Evolutionary conservation across 179 eudicot species (phyloP).

Genomic region (Beta corolliflora): DNA sequence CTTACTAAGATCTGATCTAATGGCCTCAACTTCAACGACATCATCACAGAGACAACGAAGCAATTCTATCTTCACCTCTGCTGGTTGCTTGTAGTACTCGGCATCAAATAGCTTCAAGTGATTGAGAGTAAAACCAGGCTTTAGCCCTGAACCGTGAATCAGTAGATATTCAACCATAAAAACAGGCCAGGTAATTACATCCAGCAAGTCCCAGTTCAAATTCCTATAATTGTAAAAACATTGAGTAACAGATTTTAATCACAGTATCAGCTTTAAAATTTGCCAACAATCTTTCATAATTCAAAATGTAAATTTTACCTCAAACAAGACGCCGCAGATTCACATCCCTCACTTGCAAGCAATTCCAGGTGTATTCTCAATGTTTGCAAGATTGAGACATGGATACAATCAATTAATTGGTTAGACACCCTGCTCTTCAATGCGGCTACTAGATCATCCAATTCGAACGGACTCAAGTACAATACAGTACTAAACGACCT

Average conservation of each 20-base stretch:
- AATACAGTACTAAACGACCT: conserved; percentile 83
- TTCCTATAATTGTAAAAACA: conserved; percentile 50
- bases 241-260: conserved; percentile 18
- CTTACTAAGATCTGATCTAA: conserved; percentile 73
- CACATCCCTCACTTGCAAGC: conserved; percentile 64
- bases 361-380: conserved; percentile 73
- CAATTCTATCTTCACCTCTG: conserved; percentile 63
- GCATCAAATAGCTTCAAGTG: conserved; percentile 59
- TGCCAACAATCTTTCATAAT: conserved; percentile 8
- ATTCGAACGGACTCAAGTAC: conserved; percentile 83
- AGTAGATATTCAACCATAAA: conserved; percentile 81
- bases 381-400: conserved; percentile 73
- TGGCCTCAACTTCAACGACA: conserved; percentile 68
- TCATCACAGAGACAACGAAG: conserved; percentile 93
- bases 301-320: conserved; percentile 54
- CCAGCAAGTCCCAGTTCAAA: conserved; percentile 94
- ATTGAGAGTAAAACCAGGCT: conserved; percentile 53
- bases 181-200: conserved; percentile 89
- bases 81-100: conserved; percentile 72
- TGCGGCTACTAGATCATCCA: conserved; percentile 83
- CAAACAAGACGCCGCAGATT: conserved; percentile 73
- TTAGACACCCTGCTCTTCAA: conserved; percentile 59
- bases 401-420: conserved; percentile 71
- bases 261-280: conserved; percentile 9
- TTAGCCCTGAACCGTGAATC: conserved; percentile 55